Percentiles rank a stretch among this genome's conserved stretches.
These are phyloP conservation scores for Leptodontidium sp. DNA, from an alignment of 2,329 filamentous ascomycete genomes.

Conservation along the genomic window DNA sequence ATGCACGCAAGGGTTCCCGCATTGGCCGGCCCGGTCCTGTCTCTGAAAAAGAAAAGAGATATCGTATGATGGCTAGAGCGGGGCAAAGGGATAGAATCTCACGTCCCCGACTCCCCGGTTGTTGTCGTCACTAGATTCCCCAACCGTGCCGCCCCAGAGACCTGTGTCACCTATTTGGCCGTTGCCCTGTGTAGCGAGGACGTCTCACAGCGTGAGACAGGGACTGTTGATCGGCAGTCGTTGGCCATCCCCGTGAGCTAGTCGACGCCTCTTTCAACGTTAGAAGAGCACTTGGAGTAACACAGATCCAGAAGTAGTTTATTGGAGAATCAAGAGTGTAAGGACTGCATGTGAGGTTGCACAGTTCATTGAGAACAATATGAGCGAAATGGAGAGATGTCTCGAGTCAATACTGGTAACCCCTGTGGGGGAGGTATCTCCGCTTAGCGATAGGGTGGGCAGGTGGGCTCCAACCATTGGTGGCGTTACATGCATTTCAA, in stretches of 20 bases:
- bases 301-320: background rate
- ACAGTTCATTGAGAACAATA: constrained; percentile 6
- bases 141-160: constrained; percentile 5
- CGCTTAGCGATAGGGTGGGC: background rate
- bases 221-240: background rate
- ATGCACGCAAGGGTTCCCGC: constrained; percentile 11
- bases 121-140: constrained; percentile 1
- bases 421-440: background rate
- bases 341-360: constrained; percentile 1
- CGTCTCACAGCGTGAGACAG: background rate
- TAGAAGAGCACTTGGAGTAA: background rate
- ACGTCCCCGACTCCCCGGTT: constrained; percentile 13
- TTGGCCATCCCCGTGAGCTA: background rate
- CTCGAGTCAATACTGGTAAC: too few relatives aligned
- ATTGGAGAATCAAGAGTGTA: background rate
- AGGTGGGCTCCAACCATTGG: background rate
- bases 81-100: background rate
- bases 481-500: background rate
- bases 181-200: constrained; percentile 6
- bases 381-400: background rate
- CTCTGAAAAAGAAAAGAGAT: background rate
- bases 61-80: background rate
- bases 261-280: background rate
- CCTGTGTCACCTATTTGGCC: background rate
- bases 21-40: constrained; percentile 8